phyloP scores from a whole-genome alignment of 2,329 filamentous ascomycete genomes.

The Samsoniella hepiali region DNA sequence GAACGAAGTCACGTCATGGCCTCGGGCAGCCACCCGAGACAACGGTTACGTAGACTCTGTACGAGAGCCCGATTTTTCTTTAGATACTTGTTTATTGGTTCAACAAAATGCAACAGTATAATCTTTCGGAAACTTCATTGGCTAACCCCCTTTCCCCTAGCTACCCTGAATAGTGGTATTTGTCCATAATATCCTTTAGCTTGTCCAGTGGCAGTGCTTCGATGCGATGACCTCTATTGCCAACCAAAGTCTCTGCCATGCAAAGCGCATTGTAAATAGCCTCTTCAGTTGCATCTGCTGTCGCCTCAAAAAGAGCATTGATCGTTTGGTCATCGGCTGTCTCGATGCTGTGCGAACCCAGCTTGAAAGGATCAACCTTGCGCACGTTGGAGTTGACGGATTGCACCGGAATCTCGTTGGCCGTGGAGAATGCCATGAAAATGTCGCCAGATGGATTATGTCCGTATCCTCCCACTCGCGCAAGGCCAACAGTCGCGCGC shows the following conservation, averaged over 20 bases:
- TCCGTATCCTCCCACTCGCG: constrained; percentile 56
- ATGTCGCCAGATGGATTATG: constrained; percentile 60
- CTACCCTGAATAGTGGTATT: constrained; percentile 24
- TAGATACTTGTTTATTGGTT: neutral
- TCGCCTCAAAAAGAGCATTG: constrained; percentile 56
- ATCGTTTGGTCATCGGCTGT: constrained; percentile 55
- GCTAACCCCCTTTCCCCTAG: neutral
- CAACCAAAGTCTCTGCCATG: constrained; percentile 54
- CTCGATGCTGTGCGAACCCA: constrained; percentile 36
- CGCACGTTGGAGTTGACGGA: constrained; percentile 29
- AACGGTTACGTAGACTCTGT: no score
- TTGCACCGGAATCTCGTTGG: constrained; percentile 43
- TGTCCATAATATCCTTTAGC: constrained; percentile 42
- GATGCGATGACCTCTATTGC: constrained; percentile 43
- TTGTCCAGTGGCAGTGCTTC: constrained; percentile 45
- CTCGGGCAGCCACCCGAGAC: neutral
- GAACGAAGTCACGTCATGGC: neutral
- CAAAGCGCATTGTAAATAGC: constrained; percentile 59
- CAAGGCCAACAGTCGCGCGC: constrained; percentile 56
- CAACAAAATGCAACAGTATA: neutral
- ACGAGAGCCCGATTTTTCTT: no score
- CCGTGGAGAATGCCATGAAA: constrained; percentile 62
- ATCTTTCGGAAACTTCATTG: neutral
- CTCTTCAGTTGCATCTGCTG: constrained; percentile 58
- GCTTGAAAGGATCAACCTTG: constrained; percentile 41